phyloP scores from a whole-genome alignment of 73 alveolate species.

The Tetrahymena thermophila region DNA sequence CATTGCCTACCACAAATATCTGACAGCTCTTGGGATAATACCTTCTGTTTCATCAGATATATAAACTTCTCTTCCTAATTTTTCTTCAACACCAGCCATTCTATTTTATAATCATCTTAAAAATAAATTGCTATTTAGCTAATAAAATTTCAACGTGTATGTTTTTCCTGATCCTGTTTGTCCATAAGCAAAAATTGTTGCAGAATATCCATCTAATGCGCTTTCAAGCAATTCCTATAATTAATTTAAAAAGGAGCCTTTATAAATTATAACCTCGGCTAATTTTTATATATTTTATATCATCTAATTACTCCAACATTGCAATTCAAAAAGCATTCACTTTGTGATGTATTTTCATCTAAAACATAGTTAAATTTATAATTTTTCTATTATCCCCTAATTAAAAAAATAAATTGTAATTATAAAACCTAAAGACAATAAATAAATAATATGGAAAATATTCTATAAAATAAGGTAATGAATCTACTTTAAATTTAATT shows the following conservation, averaged over 20 bases:
- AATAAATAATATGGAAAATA: too few relatives aligned
- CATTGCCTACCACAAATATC: conserved; percentile 83
- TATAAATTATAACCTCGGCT: background rate
- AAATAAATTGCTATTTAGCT: background rate
- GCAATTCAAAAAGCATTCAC: conserved; percentile 80
- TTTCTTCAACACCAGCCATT: conserved; percentile 81
- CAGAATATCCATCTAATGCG: conserved; percentile 94
- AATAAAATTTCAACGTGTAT: conserved; percentile 68
- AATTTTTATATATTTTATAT: background rate
- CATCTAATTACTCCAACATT: conserved; percentile 38
- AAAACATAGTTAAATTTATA: conserved; percentile 87
- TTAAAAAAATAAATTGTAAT: conserved; percentile 47
- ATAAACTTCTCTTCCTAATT: conserved; percentile 78
- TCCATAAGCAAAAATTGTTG: conserved; percentile 96
- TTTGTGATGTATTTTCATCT: conserved; percentile 76
- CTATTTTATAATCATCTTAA: background rate
- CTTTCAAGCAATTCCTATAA: conserved; percentile 73
- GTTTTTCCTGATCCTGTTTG: conserved; percentile 98
- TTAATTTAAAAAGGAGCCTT: background rate
- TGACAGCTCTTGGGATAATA: conserved; percentile 82
- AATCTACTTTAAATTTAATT: conserved; percentile 23
- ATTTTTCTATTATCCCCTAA: conserved; percentile 73
- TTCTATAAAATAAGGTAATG: too few relatives aligned
- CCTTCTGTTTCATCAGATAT: conserved; percentile 88
- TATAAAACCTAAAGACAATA: too few relatives aligned